These are phyloP conservation scores for Xylariaceae sp. DNA, from an alignment of 2,329 filamentous ascomycete species.

Conservation along the genomic window DNA sequence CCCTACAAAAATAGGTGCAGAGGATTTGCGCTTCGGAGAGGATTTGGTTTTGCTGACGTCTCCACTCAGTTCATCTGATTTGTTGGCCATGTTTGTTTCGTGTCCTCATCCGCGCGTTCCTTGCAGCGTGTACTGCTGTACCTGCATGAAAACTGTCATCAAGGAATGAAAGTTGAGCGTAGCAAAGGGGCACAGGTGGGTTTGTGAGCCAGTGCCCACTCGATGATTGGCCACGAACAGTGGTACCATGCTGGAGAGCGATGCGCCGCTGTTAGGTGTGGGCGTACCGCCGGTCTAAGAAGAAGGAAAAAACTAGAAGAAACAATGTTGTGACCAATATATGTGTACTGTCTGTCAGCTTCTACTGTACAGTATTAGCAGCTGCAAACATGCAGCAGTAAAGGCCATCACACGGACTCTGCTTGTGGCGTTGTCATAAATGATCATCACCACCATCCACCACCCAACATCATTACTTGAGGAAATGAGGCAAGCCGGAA, in stretches of 20 bases:
- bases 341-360: conserved; percentile 1
- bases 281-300: background rate
- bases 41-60: conserved; percentile 17
- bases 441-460: background rate
- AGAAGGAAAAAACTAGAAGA: too few species aligned
- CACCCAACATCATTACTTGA: too few species aligned
- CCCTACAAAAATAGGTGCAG: conserved; percentile 14
- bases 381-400: background rate
- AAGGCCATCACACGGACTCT: too few species aligned
- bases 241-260: background rate
- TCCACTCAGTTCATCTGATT: conserved; percentile 24
- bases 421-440: too few species aligned
- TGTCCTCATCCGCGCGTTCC: conserved; percentile 16
- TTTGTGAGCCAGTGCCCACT: background rate
- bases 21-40: conserved; percentile 11
- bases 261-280: conserved; percentile 7
- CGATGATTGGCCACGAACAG: conserved; percentile 8
- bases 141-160: conserved; percentile 24
- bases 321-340: background rate
- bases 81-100: conserved; percentile 14
- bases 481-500: too few species aligned
- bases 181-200: background rate
- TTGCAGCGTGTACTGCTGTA: conserved; percentile 29
- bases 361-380: conserved; percentile 6
- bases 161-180: conserved; percentile 6